Conservation (phyloP, 768 basidiomycete species). For the Leccinum truebloodii region DNA sequence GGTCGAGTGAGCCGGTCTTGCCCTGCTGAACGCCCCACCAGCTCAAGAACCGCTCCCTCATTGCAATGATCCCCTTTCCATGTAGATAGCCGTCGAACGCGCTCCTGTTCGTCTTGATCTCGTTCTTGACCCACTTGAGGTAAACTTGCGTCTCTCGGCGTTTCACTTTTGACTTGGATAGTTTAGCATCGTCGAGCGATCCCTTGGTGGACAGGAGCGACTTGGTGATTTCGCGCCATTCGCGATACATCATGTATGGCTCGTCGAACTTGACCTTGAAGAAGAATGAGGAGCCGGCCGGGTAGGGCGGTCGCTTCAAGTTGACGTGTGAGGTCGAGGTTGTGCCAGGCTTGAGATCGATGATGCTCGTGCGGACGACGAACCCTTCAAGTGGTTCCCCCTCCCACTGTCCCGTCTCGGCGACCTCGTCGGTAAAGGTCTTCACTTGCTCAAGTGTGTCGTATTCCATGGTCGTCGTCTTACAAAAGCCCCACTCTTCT, state of each 20-base stretch:
- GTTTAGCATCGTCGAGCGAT: conserved; percentile 32
- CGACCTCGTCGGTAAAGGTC: conserved; percentile 68
- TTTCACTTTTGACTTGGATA: conserved; percentile 69
- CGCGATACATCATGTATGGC: conserved; percentile 98
- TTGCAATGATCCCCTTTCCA: conserved; percentile 84
- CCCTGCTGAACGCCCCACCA: conserved; percentile 62
- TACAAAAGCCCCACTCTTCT: conserved; percentile 87
- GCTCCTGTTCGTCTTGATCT: conserved; percentile 61
- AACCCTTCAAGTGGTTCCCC: conserved; percentile 91
- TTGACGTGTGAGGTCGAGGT: conserved; percentile 21
- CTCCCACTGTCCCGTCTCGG: conserved; percentile 71
- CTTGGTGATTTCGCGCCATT: conserved; percentile 95
- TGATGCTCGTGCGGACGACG: conserved; percentile 80
- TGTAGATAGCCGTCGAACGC: conserved; percentile 65
- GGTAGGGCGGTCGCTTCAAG: conserved; percentile 59
- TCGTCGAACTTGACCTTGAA: conserved; percentile 99
- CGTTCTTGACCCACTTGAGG: conserved; percentile 76
- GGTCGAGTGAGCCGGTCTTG: conserved; percentile 33
- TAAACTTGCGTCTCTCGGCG: conserved; percentile 80
- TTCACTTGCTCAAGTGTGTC: conserved; percentile 66
- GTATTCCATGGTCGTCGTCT: conserved; percentile 58
- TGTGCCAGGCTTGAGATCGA: conserved; percentile 38
- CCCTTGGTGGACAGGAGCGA: conserved; percentile 51
- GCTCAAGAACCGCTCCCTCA: conserved; percentile 73
- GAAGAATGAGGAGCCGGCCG: conserved; percentile 85